A percentile compares a stretch with the other conserved stretches of the same genome.
Conservation (phyloP, 2,329 filamentous ascomycete species). For the Aureobasidium vineae region DNA sequence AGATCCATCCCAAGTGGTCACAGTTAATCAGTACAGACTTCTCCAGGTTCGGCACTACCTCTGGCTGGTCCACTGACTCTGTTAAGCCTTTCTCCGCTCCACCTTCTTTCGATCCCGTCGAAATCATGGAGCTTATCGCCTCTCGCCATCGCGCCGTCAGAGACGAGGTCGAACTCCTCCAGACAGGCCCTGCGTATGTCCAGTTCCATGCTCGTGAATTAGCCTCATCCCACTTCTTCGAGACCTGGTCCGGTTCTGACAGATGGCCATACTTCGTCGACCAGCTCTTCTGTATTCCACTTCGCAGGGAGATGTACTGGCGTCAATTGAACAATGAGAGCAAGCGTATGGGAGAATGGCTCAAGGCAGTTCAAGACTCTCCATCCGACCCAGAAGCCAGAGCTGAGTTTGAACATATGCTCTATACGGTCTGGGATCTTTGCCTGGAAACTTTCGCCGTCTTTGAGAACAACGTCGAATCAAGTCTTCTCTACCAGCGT, state of each 20-base stretch:
- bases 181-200: constrained; percentile 16
- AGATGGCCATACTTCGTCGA: constrained; percentile 9
- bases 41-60: neutral
- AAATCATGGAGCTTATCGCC: neutral
- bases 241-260: neutral
- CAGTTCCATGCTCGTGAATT: neutral
- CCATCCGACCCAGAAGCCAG: too few species aligned
- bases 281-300: neutral
- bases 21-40: neutral
- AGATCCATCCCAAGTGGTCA: neutral
- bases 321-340: neutral
- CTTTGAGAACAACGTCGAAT: neutral
- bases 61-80: constrained; percentile 11
- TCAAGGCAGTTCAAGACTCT: too few species aligned
- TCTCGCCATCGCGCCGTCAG: constrained; percentile 13
- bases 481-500: neutral
- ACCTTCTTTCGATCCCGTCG: neutral
- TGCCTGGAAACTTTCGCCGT: constrained; percentile 7
- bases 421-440: neutral
- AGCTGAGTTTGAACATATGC: too few species aligned
- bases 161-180: constrained; percentile 1
- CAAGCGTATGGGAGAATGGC: too few species aligned
- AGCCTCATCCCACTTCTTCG: neutral
- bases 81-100: constrained; percentile 4
- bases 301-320: constrained; percentile 8